Conservation (phyloP, 108 stramenopile genomes). For the Skeletonema grethae region DNA sequence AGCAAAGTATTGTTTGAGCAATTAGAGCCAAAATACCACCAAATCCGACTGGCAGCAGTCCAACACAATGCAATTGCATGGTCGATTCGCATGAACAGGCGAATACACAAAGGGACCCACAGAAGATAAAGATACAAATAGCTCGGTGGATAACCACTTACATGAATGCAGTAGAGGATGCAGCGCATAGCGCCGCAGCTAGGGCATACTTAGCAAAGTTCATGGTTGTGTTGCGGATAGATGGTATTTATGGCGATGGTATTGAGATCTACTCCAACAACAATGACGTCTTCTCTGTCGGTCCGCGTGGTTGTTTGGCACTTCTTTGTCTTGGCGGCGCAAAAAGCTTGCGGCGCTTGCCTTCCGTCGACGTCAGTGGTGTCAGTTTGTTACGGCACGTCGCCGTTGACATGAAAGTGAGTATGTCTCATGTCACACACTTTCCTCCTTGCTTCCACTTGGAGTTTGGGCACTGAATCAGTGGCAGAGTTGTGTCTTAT, state of each 20-base stretch:
- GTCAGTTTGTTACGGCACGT: no score
- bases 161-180: slow-evolving; percentile 50
- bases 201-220: slow-evolving; percentile 48
- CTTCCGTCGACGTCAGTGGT: slow-evolving; percentile 2
- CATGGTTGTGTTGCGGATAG: slow-evolving; percentile 11
- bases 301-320: neutral
- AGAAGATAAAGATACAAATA: neutral
- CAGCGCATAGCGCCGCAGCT: slow-evolving; percentile 51
- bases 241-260: neutral
- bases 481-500: neutral
- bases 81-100: neutral
- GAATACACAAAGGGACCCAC: neutral
- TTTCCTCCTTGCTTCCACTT: no score
- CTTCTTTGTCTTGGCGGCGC: no score
- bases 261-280: neutral
- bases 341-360: no score
- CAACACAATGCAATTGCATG: neutral
- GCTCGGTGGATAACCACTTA: slow-evolving; percentile 22
- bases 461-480: no score
- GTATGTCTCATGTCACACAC: no score
- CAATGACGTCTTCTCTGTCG: slow-evolving; percentile 1
- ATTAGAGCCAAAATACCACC: neutral
- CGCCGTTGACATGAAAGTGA: no score
- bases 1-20: neutral
- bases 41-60: neutral